Percentiles rank a stretch among this genome's conserved stretches.
phyloP scores from a whole-genome alignment of 2,329 filamentous ascomycete genomes.

The Berkeleyomyces basicola region DNA sequence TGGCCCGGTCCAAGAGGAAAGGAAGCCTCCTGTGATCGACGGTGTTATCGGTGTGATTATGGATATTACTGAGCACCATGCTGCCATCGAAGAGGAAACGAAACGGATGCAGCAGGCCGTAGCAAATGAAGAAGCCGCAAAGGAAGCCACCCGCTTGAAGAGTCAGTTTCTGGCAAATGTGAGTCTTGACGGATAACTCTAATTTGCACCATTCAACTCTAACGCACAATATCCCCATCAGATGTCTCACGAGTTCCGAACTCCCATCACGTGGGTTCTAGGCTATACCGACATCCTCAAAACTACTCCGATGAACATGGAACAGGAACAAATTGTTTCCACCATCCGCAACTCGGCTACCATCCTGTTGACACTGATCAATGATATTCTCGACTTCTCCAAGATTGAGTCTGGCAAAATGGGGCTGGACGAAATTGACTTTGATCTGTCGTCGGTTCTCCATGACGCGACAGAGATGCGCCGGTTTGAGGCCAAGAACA shows the following conservation, averaged over 20 bases:
- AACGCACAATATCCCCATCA: constrained; percentile 17
- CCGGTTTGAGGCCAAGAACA: constrained; percentile 65
- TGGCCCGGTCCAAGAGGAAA: constrained; percentile 1
- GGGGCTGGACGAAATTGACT: constrained; percentile 67
- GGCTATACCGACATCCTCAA: constrained; percentile 63
- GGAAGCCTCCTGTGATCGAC: constrained; percentile 34
- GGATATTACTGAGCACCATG: constrained; percentile 58
- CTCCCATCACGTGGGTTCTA: constrained; percentile 64
- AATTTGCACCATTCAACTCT: neutral
- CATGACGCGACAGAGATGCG: constrained; percentile 77
- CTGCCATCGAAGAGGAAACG: constrained; percentile 45
- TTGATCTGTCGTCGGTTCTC: constrained; percentile 56
- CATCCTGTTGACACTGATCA: constrained; percentile 71
- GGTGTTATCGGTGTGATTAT: constrained; percentile 66
- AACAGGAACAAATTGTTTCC: constrained; percentile 58
- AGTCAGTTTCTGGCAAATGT: constrained; percentile 60
- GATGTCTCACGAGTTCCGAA: constrained; percentile 68
- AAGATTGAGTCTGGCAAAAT: constrained; percentile 66
- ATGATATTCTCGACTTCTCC: constrained; percentile 80
- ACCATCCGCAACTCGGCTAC: constrained; percentile 69
- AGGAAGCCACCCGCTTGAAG: constrained; percentile 66
- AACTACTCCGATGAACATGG: constrained; percentile 49
- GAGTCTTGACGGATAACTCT: constrained; percentile 13
- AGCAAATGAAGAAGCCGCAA: constrained; percentile 61
- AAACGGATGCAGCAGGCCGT: constrained; percentile 53